These are phyloP conservation scores for Begonia fuchsioides DNA, from an alignment of 306 rosid species.

Conservation along the genomic window DNA sequence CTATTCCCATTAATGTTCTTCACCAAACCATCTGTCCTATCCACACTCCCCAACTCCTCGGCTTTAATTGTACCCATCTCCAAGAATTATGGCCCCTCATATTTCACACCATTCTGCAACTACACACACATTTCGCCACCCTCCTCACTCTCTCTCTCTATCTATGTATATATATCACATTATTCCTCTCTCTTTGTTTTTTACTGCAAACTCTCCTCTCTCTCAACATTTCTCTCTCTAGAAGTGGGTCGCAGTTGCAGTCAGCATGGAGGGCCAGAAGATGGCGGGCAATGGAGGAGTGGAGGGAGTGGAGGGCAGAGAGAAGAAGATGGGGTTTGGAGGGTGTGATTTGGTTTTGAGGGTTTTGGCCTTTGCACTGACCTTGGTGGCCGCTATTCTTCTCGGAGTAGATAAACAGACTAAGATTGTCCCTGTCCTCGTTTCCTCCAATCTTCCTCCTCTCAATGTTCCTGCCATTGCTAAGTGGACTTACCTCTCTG, in stretches of 20 bases:
- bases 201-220: neutral
- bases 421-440: constrained; percentile 16
- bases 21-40: constrained; percentile 7
- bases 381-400: constrained; percentile 41
- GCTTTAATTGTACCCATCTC: constrained; percentile 1
- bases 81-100: neutral
- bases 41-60: constrained; percentile 4
- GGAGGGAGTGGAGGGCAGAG: constrained; percentile 15
- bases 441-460: constrained; percentile 29
- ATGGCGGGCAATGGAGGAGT: constrained; percentile 4
- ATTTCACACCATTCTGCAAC: no score
- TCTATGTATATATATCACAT: no score
- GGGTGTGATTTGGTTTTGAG: constrained; percentile 29
- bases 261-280: constrained; percentile 18
- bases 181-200: neutral
- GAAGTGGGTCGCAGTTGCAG: neutral
- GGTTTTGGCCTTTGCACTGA: constrained; percentile 29
- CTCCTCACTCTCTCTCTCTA: neutral
- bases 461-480: constrained; percentile 37
- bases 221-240: neutral
- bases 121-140: no score
- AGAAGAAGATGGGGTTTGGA: constrained; percentile 1
- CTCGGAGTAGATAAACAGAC: constrained; percentile 36
- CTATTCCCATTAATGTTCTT: neutral
- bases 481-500: constrained; percentile 56